Evolutionary conservation across 169 alveolate genomes (phyloP).

Genomic region (Cyclospora cayetanensis): DNA sequence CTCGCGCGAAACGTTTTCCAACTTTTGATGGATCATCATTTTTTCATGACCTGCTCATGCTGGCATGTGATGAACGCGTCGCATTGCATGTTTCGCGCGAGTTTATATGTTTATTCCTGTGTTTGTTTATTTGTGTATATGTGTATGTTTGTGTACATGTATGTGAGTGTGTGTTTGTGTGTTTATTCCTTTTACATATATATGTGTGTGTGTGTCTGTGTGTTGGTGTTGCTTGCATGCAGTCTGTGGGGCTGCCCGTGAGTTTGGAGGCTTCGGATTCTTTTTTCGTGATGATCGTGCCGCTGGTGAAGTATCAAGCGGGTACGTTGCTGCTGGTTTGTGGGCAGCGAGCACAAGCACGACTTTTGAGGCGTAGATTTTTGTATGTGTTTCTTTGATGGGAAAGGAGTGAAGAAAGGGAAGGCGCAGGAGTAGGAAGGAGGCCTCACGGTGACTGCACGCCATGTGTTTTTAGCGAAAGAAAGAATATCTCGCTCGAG

Average conservation of each 20-base stretch:
- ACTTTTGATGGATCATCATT: background rate
- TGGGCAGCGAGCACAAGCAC: too few relatives aligned
- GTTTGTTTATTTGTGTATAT: background rate
- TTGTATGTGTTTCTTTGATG: too few relatives aligned
- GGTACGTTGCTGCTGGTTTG: background rate
- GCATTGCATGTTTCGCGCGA: background rate
- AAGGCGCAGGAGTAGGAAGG: too few relatives aligned
- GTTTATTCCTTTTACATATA: background rate
- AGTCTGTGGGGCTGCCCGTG: background rate
- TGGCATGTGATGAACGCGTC: background rate
- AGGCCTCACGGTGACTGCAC: too few relatives aligned
- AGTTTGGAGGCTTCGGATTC: background rate
- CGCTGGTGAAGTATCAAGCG: background rate
- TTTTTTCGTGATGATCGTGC: background rate
- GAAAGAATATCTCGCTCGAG: too few relatives aligned
- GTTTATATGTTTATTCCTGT: background rate
- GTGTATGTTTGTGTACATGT: background rate
- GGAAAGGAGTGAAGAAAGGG: too few relatives aligned
- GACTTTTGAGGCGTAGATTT: too few relatives aligned
- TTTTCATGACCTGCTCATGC: background rate
- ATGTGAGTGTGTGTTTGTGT: background rate
- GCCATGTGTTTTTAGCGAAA: background rate
- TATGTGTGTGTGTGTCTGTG: background rate
- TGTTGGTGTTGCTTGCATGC: background rate
- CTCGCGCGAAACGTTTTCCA: too few relatives aligned